Base-by-base conservation (phyloP, 805 yeast genomes). In the Monosporozyma unispora region DNA sequence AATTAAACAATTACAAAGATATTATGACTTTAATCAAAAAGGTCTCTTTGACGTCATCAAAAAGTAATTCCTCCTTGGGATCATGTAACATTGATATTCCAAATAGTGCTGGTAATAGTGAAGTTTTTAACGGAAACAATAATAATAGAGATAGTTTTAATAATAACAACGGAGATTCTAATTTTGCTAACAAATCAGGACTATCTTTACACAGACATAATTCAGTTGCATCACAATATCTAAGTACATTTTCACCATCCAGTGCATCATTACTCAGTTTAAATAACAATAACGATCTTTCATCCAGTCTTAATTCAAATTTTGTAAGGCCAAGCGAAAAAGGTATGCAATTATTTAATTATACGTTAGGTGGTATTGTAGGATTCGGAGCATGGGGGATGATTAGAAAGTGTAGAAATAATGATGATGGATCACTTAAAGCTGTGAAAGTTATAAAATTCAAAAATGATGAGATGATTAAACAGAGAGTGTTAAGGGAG, bases 341-440 rank as follows among this genome's bases (percentile, higher is more conserved):
- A 52, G 96, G 95, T 0, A 82, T 85, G 12, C 63, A 75, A 22
- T 78, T 88, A 1, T 55, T 83, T 69, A 81, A 78, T 14, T 79
- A 80, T 55, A 74, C 67, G 29, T 62, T 89, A 28, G 96, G 95
- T 1, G 80, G 80, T 56, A 76, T 83, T 10, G 82, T 88, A 53
- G 96, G 96, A 1, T 79, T 78, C 61, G 96, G 97, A 12, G 95
- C 96, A 0, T 90, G 93, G 84, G 95, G 96, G 10, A 76, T 82
- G 27, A 83, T 89, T 10, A 70, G 95, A 50, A 91, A 85, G 61
- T 85, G 91, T 54, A 64, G 41, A 6, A 67, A 66, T 41, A 63
- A 63, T 14, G 41, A 57, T 18, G 63, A 63, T 16, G 61, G 64
- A 3, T 52, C 56, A n/a, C 70, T 71, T 12, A 56, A 69, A 53